These are phyloP conservation scores for Torulaspora microellipsoides DNA, from an alignment of 805 yeast genomes.

Conservation along the genomic window DNA sequence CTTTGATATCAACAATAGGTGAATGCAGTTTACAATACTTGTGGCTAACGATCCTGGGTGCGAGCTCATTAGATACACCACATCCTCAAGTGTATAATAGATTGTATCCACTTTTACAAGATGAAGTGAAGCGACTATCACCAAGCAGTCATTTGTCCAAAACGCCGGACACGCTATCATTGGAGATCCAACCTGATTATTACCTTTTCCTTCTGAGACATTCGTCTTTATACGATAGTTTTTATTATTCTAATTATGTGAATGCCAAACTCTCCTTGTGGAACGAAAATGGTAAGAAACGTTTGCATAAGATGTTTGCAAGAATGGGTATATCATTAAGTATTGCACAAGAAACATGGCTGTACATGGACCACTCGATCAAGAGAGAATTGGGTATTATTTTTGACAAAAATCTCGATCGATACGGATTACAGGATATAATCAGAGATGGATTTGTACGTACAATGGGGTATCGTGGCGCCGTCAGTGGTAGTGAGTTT, in stretches of 20 bases:
- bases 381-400: conserved; percentile 69
- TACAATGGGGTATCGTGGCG: conserved; percentile 82
- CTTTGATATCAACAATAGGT: conserved; percentile 74
- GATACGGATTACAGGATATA: conserved; percentile 78
- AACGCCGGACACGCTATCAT: conserved; percentile 41
- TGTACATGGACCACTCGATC: conserved; percentile 75
- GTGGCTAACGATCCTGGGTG: conserved; percentile 89
- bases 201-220: conserved; percentile 82
- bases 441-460: conserved; percentile 83
- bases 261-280: conserved; percentile 83
- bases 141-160: conserved; percentile 35
- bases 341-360: conserved; percentile 89
- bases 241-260: conserved; percentile 85
- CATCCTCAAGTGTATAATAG: conserved; percentile 72
- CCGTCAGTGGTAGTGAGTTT: conserved; percentile 86
- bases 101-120: conserved; percentile 67
- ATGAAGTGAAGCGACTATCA: conserved; percentile 74
- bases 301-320: conserved; percentile 87
- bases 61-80: conserved; percentile 69
- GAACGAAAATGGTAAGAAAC: conserved; percentile 87
- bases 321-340: conserved; percentile 90
- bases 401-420: conserved; percentile 63
- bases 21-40: conserved; percentile 63
- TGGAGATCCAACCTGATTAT: conserved; percentile 77
- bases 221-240: conserved; percentile 89